These are phyloP conservation scores for Mortierella sp. DNA, from an alignment of 371 early-diverging fungal genomes.

Conservation along the genomic window DNA sequence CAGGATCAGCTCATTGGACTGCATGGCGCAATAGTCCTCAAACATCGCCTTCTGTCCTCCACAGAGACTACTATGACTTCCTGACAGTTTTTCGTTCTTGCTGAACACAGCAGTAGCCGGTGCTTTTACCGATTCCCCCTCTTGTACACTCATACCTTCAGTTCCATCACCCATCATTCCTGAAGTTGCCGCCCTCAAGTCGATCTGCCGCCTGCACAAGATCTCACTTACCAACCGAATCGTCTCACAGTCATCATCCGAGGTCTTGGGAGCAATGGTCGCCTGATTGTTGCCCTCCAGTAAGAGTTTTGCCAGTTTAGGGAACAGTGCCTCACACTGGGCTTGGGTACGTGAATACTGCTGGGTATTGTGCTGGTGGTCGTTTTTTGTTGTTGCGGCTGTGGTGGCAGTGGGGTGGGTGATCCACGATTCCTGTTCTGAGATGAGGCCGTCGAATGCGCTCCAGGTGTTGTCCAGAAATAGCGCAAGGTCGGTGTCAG, in stretches of 20 bases:
- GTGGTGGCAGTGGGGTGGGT: background rate
- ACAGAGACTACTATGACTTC: background rate
- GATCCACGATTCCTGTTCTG: slow-evolving; percentile 29
- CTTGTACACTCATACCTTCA: background rate
- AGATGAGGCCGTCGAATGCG: slow-evolving; percentile 27
- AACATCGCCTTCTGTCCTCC: slow-evolving; percentile 22
- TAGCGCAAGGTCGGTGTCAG: slow-evolving; percentile 19
- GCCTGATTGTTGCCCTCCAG: slow-evolving; percentile 21
- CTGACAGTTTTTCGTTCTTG: background rate
- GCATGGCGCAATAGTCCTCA: slow-evolving; percentile 52
- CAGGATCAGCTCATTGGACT: slow-evolving; percentile 42
- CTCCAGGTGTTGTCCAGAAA: slow-evolving; percentile 39
- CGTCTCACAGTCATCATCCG: slow-evolving; percentile 54
- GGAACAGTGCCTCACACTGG: slow-evolving; percentile 20
- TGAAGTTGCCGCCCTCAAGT: background rate
- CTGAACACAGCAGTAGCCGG: background rate
- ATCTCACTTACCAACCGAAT: slow-evolving; percentile 38
- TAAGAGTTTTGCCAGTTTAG: slow-evolving; percentile 24
- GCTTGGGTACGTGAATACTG: slow-evolving; percentile 9
- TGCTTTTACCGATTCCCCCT: background rate
- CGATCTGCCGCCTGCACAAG: slow-evolving; percentile 28
- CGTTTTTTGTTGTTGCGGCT: background rate
- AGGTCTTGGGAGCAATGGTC: slow-evolving; percentile 23
- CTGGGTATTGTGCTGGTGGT: background rate
- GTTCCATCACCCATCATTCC: background rate